phyloP scores from a whole-genome alignment of 139 green algal species.

The Chlamydomonas urium region DNA sequence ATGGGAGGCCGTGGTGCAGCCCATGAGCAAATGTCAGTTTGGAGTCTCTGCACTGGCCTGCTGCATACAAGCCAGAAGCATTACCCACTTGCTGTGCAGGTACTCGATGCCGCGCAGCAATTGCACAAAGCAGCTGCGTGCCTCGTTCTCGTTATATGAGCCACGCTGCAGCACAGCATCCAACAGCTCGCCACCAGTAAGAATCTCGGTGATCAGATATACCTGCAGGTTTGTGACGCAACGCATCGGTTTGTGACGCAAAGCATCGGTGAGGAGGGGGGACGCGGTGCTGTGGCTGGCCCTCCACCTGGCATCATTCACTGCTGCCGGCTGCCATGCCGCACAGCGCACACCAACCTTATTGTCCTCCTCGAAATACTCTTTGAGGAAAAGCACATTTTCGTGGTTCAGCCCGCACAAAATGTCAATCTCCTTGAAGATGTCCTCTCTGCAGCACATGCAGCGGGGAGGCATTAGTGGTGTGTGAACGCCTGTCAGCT shows the following conservation, averaged over 20 bases:
- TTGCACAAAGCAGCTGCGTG: conserved; percentile 70
- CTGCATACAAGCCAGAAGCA: too few species aligned
- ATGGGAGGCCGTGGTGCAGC: too few species aligned
- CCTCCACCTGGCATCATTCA: too few species aligned
- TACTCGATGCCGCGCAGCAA: conserved; percentile 78
- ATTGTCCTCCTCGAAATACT: conserved; percentile 84
- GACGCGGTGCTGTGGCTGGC: too few species aligned
- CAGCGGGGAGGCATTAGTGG: neutral
- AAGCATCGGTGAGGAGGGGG: too few species aligned
- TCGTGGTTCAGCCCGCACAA: conserved; percentile 71
- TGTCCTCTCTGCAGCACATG: conserved; percentile 65
- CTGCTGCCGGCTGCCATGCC: too few species aligned
- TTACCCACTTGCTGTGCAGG: conserved; percentile 68
- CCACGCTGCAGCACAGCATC: conserved; percentile 74
- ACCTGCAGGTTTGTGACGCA: too few species aligned
- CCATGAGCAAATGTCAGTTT: too few species aligned
- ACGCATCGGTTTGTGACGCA: too few species aligned
- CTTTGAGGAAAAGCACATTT: conserved; percentile 83
- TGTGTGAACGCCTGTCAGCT: too few species aligned
- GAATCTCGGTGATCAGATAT: conserved; percentile 85
- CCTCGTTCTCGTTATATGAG: conserved; percentile 76
- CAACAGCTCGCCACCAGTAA: conserved; percentile 81
- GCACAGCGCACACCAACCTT: conserved; percentile 29
- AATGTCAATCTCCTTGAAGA: conserved; percentile 92
- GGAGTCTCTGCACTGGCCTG: too few species aligned